A percentile compares a stretch with the other conserved stretches of the same genome.
Conservation (phyloP, 352 stramenopile species). For the Globisporangium solare region DNA sequence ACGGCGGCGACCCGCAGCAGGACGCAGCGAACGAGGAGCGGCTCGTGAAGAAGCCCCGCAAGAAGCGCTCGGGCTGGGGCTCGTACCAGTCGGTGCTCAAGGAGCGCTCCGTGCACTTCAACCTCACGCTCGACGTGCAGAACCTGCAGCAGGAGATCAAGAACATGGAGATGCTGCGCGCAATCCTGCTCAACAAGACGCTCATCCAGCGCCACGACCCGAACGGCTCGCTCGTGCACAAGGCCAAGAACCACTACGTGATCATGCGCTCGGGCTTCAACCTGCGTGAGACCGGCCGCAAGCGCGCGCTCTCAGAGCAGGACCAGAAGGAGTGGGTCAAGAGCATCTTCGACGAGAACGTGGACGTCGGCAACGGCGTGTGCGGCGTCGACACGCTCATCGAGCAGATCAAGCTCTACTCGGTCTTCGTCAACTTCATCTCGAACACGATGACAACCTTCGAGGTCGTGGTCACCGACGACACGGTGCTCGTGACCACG, state of each 20-base stretch:
- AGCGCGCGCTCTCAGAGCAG: slow-evolving; percentile 6
- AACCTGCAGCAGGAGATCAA: slow-evolving; percentile 23
- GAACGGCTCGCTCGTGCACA: slow-evolving; percentile 21
- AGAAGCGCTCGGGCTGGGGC: slow-evolving; percentile 11
- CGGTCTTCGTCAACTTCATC: slow-evolving; percentile 21
- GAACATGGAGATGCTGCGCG: slow-evolving; percentile 16
- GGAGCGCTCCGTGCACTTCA: slow-evolving; percentile 29
- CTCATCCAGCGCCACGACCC: slow-evolving; percentile 15
- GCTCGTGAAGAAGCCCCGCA: too few species aligned
- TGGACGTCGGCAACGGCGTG: slow-evolving; percentile 19
- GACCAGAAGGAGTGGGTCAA: slow-evolving; percentile 18
- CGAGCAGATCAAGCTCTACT: slow-evolving; percentile 27
- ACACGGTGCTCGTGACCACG: slow-evolving; percentile 18
- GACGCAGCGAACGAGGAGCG: too few species aligned
- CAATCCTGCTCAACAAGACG: slow-evolving; percentile 18
- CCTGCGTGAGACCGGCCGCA: slow-evolving; percentile 3
- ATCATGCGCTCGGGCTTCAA: slow-evolving; percentile 18
- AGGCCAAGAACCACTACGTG: slow-evolving; percentile 19
- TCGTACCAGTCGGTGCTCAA: slow-evolving; percentile 25
- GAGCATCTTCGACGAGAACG: slow-evolving; percentile 17
- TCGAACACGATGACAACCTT: slow-evolving; percentile 16
- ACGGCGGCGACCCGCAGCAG: too few species aligned
- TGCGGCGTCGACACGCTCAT: slow-evolving; percentile 22
- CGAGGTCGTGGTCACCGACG: slow-evolving; percentile 17
- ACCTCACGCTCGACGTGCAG: slow-evolving; percentile 25